phyloP scores from a whole-genome alignment of 139 green algal genomes.

The Pleodorina starrii region DNA sequence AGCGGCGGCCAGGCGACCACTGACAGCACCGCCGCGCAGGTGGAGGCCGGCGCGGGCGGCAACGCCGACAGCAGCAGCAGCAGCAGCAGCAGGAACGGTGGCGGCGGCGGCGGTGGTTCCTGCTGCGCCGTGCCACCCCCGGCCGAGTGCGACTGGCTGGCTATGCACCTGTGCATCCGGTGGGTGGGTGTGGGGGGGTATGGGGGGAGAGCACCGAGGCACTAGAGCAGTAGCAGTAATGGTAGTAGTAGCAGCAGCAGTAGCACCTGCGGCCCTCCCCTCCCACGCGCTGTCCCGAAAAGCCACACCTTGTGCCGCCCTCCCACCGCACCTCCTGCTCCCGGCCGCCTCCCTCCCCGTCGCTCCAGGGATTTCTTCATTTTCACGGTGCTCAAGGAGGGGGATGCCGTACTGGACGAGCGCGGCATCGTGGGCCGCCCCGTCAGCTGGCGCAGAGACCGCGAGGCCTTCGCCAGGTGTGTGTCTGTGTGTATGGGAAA shows the following conservation, averaged over 20 bases:
- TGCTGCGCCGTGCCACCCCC: not conserved
- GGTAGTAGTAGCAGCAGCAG: no score
- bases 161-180: slow-evolving; percentile 70
- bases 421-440: not conserved
- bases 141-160: slow-evolving; percentile 54
- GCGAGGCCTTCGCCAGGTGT: slow-evolving; percentile 30
- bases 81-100: not conserved
- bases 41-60: not conserved
- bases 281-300: no score
- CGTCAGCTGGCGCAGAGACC: slow-evolving; percentile 54
- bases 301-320: no score
- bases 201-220: no score
- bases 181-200: not conserved
- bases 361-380: slow-evolving; percentile 78
- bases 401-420: not conserved
- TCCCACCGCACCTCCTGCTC: no score
- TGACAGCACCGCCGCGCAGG: no score
- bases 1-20: no score
- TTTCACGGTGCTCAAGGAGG: slow-evolving; percentile 60
- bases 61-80: not conserved
- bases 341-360: no score
- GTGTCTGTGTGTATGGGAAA: not conserved
- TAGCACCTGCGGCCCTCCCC: no score
- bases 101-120: not conserved
- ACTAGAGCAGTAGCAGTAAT: no score